phyloP scores from a whole-genome alignment of 768 basidiomycete genomes.

The Boletus fagicola region DNA sequence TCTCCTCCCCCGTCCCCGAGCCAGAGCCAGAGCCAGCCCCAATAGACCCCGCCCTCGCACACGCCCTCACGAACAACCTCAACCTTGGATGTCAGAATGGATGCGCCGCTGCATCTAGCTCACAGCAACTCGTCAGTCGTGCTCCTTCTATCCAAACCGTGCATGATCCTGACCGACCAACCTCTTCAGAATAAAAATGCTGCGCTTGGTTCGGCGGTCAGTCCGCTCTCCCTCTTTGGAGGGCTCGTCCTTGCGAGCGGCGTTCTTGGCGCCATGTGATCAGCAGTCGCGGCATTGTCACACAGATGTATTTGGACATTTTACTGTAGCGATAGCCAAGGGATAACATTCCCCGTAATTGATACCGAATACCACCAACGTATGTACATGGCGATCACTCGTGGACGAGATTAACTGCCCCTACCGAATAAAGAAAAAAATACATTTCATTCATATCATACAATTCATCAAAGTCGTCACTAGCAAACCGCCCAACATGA shows the following conservation, averaged over 20 bases:
- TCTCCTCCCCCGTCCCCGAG: slow-evolving; percentile 23
- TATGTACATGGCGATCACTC: background rate
- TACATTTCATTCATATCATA: background rate
- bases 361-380: background rate
- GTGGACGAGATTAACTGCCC: background rate
- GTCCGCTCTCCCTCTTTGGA: slow-evolving; percentile 22
- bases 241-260: slow-evolving; percentile 21
- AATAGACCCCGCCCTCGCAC: slow-evolving; percentile 20
- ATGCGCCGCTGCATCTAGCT: slow-evolving; percentile 19
- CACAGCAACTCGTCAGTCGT: slow-evolving; percentile 22
- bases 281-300: background rate
- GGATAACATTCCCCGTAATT: background rate
- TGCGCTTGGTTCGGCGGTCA: slow-evolving; percentile 20
- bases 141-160: background rate
- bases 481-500: background rate
- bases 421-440: background rate
- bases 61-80: slow-evolving; percentile 23
- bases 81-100: slow-evolving; percentile 26
- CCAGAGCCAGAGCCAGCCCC: slow-evolving; percentile 27
- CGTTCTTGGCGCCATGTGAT: slow-evolving; percentile 21
- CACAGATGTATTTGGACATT: slow-evolving; percentile 11
- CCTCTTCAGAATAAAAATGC: slow-evolving; percentile 18
- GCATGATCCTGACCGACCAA: background rate
- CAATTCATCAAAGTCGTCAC: background rate
- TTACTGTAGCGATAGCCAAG: slow-evolving; percentile 17